These are phyloP conservation scores for Alternaria sp. DNA, from an alignment of 2,329 filamentous ascomycete species.

Conservation along the genomic window DNA sequence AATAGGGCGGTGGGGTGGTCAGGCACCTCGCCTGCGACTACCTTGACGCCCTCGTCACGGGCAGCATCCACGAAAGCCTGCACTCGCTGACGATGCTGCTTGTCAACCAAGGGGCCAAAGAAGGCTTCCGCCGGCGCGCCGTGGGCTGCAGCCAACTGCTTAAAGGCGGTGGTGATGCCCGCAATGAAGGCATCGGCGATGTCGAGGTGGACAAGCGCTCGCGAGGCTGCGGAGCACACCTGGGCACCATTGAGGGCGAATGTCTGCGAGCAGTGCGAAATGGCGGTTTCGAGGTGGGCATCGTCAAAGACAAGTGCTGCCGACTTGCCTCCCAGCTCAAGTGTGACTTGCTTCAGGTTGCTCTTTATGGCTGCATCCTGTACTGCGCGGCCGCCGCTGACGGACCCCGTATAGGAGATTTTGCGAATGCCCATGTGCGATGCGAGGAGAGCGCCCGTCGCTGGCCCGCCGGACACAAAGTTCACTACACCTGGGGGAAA, in stretches of 20 bases:
- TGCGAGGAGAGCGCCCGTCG: conserved; percentile 45
- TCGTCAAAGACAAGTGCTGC: conserved; percentile 57
- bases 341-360: conserved; percentile 50
- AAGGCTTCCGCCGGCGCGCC: not conserved
- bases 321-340: conserved; percentile 57
- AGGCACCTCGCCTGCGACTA: conserved; percentile 13
- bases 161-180: not conserved
- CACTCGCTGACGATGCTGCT: not conserved
- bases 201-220: not conserved
- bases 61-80: not conserved
- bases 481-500: conserved; percentile 52
- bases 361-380: conserved; percentile 49
- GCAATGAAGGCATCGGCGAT: not conserved
- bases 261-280: conserved; percentile 11
- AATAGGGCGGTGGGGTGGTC: not conserved
- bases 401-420: conserved; percentile 52
- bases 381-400: conserved; percentile 47
- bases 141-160: not conserved
- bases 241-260: conserved; percentile 2
- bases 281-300: conserved; percentile 55
- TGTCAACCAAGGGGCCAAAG: not conserved
- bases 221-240: conserved; percentile 2
- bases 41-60: conserved; percentile 16
- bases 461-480: conserved; percentile 37
- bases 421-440: conserved; percentile 52